Evolutionary conservation across 371 early-diverging fungal genomes (phyloP).

Genomic region (Haplosporangium sp.): DNA sequence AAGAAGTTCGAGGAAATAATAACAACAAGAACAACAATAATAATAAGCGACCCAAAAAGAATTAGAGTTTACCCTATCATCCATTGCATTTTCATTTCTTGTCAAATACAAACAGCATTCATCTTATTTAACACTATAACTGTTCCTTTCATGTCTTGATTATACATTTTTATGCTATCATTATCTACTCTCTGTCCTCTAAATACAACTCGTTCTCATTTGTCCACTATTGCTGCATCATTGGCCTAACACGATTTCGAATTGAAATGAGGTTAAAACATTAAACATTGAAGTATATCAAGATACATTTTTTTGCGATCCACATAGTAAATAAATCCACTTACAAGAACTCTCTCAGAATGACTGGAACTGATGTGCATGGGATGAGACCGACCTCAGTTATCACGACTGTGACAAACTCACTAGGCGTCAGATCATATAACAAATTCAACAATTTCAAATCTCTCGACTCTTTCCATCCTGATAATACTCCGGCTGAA

Average conservation of each 20-base stretch:
- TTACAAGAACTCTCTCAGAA: slow-evolving; percentile 62
- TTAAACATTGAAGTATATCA: neutral
- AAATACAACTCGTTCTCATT: neutral
- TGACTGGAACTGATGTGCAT: slow-evolving; percentile 91
- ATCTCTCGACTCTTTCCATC: slow-evolving; percentile 74
- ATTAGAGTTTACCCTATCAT: neutral
- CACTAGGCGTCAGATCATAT: slow-evolving; percentile 96
- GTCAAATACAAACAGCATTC: slow-evolving; percentile 12
- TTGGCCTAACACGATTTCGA: slow-evolving; percentile 18
- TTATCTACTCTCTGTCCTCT: neutral
- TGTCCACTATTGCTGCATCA: slow-evolving; percentile 52
- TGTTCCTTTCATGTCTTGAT: neutral
- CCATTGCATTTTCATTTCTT: slow-evolving; percentile 13
- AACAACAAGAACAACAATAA: slow-evolving; percentile 15
- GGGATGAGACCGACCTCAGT: slow-evolving; percentile 97
- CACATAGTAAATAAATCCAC: slow-evolving; percentile 1
- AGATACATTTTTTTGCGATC: neutral
- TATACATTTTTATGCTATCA: neutral
- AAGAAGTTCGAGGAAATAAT: neutral
- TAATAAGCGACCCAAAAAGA: slow-evolving; percentile 44
- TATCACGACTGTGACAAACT: slow-evolving; percentile 90
- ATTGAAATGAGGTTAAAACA: neutral
- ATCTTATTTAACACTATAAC: neutral
- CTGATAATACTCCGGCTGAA: slow-evolving; percentile 60
- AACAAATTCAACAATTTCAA: slow-evolving; percentile 88